A percentile compares a stretch with the other conserved stretches of the same genome.
Evolutionary conservation across 495 filamentous ascomycete species (phyloP).

Genomic region (Aspergillus taichungensis): DNA sequence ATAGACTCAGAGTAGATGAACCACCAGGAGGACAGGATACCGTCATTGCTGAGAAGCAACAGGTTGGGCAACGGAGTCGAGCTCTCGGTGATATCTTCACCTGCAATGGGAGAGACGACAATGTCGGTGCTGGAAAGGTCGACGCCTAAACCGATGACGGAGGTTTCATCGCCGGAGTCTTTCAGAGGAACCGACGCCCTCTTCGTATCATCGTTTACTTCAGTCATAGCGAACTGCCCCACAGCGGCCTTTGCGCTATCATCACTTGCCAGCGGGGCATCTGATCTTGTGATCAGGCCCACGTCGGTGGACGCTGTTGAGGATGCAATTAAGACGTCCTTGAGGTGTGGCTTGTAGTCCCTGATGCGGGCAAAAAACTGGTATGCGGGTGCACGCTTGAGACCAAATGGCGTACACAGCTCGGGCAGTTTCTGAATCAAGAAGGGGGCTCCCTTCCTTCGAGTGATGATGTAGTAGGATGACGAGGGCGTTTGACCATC

Average conservation of each 20-base stretch:
- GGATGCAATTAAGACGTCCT: slow-evolving; percentile 70
- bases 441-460: slow-evolving; percentile 48
- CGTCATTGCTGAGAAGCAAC: slow-evolving; percentile 83
- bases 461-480: slow-evolving; percentile 65
- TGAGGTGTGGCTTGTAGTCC: slow-evolving; percentile 68
- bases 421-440: slow-evolving; percentile 65
- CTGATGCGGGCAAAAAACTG: slow-evolving; percentile 67
- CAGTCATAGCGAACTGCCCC: slow-evolving; percentile 63
- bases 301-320: slow-evolving; percentile 74
- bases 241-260: slow-evolving; percentile 50
- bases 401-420: slow-evolving; percentile 58
- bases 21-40: slow-evolving; percentile 81
- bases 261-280: slow-evolving; percentile 53
- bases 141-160: slow-evolving; percentile 67
- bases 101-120: slow-evolving; percentile 66
- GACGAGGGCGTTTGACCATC: slow-evolving; percentile 45
- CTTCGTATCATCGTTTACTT: slow-evolving; percentile 65
- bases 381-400: slow-evolving; percentile 58
- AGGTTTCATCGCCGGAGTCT: slow-evolving; percentile 61
- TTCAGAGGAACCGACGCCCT: slow-evolving; percentile 72
- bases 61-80: slow-evolving; percentile 82
- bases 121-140: slow-evolving; percentile 77
- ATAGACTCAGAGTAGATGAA: slow-evolving; percentile 83
- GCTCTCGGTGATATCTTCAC: slow-evolving; percentile 61
- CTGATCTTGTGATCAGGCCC: slow-evolving; percentile 63